Evolutionary conservation across 495 filamentous ascomycete species (phyloP), one percentile per base, ranked within the genome.

Genomic region (Xylaria sp.): DNA sequence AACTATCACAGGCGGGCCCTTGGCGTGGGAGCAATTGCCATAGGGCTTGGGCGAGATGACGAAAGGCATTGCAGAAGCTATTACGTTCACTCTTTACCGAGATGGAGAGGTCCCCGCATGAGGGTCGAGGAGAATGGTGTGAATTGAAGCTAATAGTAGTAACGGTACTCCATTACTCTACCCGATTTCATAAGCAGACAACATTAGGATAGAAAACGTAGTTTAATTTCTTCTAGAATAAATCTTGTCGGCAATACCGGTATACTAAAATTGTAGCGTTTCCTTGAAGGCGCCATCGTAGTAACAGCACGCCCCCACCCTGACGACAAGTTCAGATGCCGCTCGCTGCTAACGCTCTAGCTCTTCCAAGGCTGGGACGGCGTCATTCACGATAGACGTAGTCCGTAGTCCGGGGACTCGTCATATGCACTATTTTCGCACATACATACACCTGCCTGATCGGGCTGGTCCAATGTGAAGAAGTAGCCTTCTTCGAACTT

Each of bases 401-500:
- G 33, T 59, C 33, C 12, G 33, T 37, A 35, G 33, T 59, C 33
- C 12, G 57, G 33, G 57, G 33, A 26, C 29, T 12, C 31, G 15
- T n/a, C 57, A 40, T n/a, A 37, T 15, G 17, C 15, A 26, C 33
- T 58, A 35, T 58, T 29, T 58, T 26, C 21, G 4, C 57, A 37
- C 57, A 35, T 19, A 12, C 55, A 40, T 29, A 6, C 15, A 59
- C 31, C 57, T 59, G 57, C 57, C 19, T 59, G 1, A 19, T 59
- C 19, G 19, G 17, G 19, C n/a, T 21, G 19, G 3, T 37, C 5
- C 19, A 8, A 15, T 21, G 6, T 21, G 2, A 37, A 59, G 33
- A 11, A 26, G 57, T 59, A n/a, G 31, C 15, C 40, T 59, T 17
- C 57, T 37, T 50, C 33, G 31, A 59, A n/a, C 57, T 59, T 59